A percentile compares a stretch with the other conserved stretches of the same genome.
Evolutionary conservation across 1,139 yeast genomes (phyloP).

Genomic region (Candida sp.): DNA sequence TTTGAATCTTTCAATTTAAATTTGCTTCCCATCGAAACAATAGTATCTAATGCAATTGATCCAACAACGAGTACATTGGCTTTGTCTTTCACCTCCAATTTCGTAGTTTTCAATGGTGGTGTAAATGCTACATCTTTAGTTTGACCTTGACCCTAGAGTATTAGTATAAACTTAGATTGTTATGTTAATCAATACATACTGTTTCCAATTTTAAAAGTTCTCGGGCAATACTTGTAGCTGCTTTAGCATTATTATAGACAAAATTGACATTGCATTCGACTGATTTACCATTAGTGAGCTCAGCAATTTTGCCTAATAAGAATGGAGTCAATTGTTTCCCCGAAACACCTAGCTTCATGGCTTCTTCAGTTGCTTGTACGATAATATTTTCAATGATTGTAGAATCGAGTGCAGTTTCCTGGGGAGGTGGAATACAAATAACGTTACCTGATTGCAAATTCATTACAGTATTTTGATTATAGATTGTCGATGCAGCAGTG

Average conservation of each 20-base stretch:
- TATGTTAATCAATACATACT: slow-evolving; percentile 11
- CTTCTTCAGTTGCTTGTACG: slow-evolving; percentile 54
- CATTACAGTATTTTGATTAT: slow-evolving; percentile 50
- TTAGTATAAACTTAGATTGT: slow-evolving; percentile 1
- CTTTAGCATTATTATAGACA: slow-evolving; percentile 71
- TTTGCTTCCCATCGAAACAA: slow-evolving; percentile 36
- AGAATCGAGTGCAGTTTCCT: slow-evolving; percentile 54
- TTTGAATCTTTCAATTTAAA: slow-evolving; percentile 60
- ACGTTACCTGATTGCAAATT: slow-evolving; percentile 63
- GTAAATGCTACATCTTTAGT: background rate
- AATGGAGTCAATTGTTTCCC: slow-evolving; percentile 87
- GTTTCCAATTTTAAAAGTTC: slow-evolving; percentile 42
- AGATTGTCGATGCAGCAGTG: slow-evolving; percentile 63
- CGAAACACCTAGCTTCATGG: slow-evolving; percentile 46
- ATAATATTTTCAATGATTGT: slow-evolving; percentile 54
- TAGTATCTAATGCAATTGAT: slow-evolving; percentile 73
- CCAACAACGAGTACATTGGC: slow-evolving; percentile 55
- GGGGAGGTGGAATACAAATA: slow-evolving; percentile 83
- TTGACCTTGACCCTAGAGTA: background rate
- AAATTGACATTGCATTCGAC: slow-evolving; percentile 71
- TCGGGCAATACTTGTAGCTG: slow-evolving; percentile 66
- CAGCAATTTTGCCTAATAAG: slow-evolving; percentile 60
- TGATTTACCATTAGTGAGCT: slow-evolving; percentile 64
- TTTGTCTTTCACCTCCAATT: background rate
- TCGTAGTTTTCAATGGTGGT: background rate